Percentiles rank a stretch among this genome's conserved stretches.
phyloP scores from a whole-genome alignment of 2,329 filamentous ascomycete species.

The Paracamarosporium sp. region DNA sequence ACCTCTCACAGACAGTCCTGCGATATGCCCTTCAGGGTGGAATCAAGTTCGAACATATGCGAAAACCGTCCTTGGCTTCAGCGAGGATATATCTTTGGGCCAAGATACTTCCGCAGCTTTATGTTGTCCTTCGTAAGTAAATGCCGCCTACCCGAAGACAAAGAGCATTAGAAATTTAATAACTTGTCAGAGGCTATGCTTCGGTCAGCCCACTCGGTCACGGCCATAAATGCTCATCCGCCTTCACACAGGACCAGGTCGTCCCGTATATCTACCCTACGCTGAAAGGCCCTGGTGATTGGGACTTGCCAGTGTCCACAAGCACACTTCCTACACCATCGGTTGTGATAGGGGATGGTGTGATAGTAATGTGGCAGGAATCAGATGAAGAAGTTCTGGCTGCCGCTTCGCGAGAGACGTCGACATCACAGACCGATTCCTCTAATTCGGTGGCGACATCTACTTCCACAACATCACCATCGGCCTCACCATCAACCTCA shows the following conservation, averaged over 20 bases:
- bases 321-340: not conserved
- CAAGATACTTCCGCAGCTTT: not conserved
- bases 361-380: not conserved
- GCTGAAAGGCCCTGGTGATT: not conserved
- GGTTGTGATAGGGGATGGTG: not conserved
- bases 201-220: not conserved
- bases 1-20: not conserved
- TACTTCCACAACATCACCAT: not conserved
- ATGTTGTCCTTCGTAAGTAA: not conserved
- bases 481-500: not conserved
- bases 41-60: not conserved
- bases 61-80: not conserved
- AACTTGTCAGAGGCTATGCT: not conserved
- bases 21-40: not conserved
- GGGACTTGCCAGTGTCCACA: not conserved
- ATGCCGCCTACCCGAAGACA: not conserved
- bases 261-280: not conserved
- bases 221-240: not conserved
- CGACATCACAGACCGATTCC: not conserved
- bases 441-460: not conserved
- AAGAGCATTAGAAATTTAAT: not conserved
- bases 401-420: not conserved
- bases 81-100: not conserved
- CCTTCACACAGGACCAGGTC: not conserved
- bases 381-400: not conserved